These are phyloP conservation scores for Backusella tuberculispora DNA, from an alignment of 192 early-diverging fungal species.

Conservation along the genomic window DNA sequence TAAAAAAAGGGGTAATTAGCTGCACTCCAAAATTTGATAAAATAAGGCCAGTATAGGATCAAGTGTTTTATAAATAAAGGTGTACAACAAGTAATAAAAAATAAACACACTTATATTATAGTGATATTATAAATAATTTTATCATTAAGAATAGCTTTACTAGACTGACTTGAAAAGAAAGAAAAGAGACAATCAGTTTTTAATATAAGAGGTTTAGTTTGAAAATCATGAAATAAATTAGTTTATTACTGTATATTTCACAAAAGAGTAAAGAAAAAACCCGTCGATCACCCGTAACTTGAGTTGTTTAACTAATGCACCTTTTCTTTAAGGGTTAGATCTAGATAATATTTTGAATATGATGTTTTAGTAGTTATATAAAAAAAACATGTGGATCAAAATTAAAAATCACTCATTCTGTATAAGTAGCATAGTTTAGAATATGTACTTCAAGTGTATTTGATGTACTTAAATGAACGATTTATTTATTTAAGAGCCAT, in stretches of 20 bases:
- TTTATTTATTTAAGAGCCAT: too few relatives aligned
- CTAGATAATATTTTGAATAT: background rate
- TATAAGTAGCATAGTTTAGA: background rate
- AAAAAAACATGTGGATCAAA: background rate
- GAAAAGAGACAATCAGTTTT: background rate
- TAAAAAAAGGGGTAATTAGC: background rate
- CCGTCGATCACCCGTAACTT: background rate
- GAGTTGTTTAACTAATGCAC: background rate
- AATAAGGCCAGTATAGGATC: background rate
- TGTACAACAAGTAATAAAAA: too few relatives aligned
- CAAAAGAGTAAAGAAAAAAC: background rate
- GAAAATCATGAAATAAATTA: constrained; percentile 10
- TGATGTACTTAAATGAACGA: too few relatives aligned
- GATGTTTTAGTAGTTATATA: background rate
- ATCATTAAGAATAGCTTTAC: background rate
- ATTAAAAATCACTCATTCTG: background rate
- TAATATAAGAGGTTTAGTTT: background rate
- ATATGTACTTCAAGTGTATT: background rate
- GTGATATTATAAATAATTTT: background rate
- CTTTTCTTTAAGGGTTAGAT: background rate
- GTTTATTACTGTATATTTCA: background rate
- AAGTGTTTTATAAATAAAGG: background rate
- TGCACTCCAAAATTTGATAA: background rate
- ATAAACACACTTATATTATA: too few relatives aligned
- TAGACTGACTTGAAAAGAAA: background rate